Evolutionary conservation across 192 early-diverging fungal species (phyloP), one percentile per base, ranked within the genome.

Genomic region (Coemansia sp.): DNA sequence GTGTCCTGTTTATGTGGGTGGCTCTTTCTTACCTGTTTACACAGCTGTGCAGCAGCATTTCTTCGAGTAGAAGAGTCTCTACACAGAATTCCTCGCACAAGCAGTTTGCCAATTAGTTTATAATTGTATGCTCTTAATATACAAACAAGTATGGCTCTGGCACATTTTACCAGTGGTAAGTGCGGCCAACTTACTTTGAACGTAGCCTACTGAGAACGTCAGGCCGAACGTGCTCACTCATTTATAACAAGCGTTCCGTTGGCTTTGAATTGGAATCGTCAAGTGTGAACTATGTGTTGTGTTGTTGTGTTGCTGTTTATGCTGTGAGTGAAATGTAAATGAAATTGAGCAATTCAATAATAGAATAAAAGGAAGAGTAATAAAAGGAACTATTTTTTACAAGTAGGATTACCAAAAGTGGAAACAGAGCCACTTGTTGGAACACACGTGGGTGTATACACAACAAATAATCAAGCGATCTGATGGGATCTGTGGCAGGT

Each of bases 101-200:
- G 5, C 12, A 49, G 57, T 59, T 16, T 16, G 57, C 4, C 31
- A 34, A 34, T 33, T 31, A 16, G 57, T 33, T 59, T 16, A 36
- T 34, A 15, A 7, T 31, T 4, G 5, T 8, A 20, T 51, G 5
- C 49, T 51, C 16, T n/a, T 22, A 10, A 20, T 22, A 20, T 6
- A 51, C n/a, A 22, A 22, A 9, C 20, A 10, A 33, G 29, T 11
- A 12, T 59, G 27, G 29, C 16, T 29, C 12, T 59, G 1, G 55
- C 31, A 4, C 11, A 59, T 42, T n/a, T 22, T 18, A 15, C 33
- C 3, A 29, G 55, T 15, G 9, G 7, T 6, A 59, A 16, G 55
- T n/a, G 20, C 7, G 0, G 41, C 15, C 7, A 41, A 65, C 70
- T 72, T 72, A 72, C 70, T 24, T 40, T 66, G 71, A 72, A 6